Base-by-base conservation (phyloP, 371 early-diverging fungal genomes). In the Mortierella sp. region DNA sequence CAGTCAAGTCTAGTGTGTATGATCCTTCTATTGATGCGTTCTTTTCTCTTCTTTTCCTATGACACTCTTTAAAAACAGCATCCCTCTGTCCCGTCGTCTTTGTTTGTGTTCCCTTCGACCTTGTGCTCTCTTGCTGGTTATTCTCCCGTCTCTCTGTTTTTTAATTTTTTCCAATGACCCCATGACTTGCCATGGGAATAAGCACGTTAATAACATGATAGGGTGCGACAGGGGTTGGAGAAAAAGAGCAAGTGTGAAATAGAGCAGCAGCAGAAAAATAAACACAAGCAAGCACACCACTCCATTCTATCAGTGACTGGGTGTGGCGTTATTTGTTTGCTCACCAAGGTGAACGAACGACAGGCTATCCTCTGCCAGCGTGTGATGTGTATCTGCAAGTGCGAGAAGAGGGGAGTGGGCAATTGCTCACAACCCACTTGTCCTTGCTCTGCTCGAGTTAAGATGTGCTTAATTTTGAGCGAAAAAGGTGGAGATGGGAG, bases 271-370 rank as follows among this genome's bases (percentile, higher is more conserved):
- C 43, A 40, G 43, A 46, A 46, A 10, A 46, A 46, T 10, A 46
- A 10, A 46, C 5, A 46, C 48, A 46, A 43, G 43, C 28, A 57
- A 64, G 31, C 31, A 16, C 31, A 37, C 31, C 21, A 64, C 21
- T n/a, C n/a, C n/a, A n/a, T n/a, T n/a, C n/a, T n/a, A n/a, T n/a
- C 24, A 8, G 2, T 31, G 21, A 31, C 64, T 61, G 34, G 24
- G 64, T 37, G 64, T 64, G 64, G 64, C 64, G 64, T 64, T 64
- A 64, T 64, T 64, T 64, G 19, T 19, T 6, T 64, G 64, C 64
- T 37, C 64, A 19, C 64, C 37, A 21, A 46, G 48, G 48, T 46
- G 48, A 46, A 31, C 64, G 10, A 31, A 5, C 2, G 19, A 24
- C 2, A 24, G 53, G 21, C 6, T 24, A 53, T 5, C 19, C 24